Evolutionary conservation across 169 alveolate genomes (phyloP).

Genomic region (Cryptosporidium felis): DNA sequence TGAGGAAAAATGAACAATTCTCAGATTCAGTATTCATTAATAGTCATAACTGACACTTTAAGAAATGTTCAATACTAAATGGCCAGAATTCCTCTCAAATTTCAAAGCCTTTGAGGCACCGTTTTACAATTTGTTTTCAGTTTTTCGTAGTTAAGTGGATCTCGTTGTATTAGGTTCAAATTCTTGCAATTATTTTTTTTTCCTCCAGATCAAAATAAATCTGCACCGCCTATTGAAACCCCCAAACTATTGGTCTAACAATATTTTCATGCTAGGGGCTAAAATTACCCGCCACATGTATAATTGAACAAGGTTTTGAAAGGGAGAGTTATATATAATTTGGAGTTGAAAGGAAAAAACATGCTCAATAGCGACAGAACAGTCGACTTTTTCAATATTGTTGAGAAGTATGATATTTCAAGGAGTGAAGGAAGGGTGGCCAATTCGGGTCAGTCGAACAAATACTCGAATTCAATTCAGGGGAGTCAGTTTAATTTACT

Average conservation of each 20-base stretch:
- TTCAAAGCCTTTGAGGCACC: no score
- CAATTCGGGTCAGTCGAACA: slow-evolving; percentile 29
- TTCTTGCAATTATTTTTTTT: no score
- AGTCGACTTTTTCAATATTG: slow-evolving; percentile 32
- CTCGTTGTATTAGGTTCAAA: no score
- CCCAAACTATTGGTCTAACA: no score
- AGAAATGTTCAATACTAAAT: not conserved
- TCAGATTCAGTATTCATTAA: not conserved
- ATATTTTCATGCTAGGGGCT: no score
- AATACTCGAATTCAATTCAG: slow-evolving; percentile 61
- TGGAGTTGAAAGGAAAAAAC: not conserved
- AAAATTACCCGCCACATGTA: slow-evolving; percentile 46
- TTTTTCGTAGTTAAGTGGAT: no score
- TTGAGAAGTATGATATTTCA: slow-evolving; percentile 27
- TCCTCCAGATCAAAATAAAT: no score
- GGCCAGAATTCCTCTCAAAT: no score
- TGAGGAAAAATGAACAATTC: slow-evolving; percentile 25
- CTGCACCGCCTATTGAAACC: no score
- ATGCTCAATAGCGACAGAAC: slow-evolving; percentile 68
- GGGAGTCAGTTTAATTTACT: slow-evolving; percentile 74
- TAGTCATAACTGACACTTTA: not conserved
- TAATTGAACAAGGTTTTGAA: not conserved
- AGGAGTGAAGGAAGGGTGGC: slow-evolving; percentile 4
- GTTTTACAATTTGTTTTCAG: no score
- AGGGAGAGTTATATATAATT: not conserved